Percentiles rank a stretch among this genome's conserved stretches.
phyloP scores from a whole-genome alignment of 2,329 filamentous ascomycete genomes.

The Neobulgaria alba region DNA sequence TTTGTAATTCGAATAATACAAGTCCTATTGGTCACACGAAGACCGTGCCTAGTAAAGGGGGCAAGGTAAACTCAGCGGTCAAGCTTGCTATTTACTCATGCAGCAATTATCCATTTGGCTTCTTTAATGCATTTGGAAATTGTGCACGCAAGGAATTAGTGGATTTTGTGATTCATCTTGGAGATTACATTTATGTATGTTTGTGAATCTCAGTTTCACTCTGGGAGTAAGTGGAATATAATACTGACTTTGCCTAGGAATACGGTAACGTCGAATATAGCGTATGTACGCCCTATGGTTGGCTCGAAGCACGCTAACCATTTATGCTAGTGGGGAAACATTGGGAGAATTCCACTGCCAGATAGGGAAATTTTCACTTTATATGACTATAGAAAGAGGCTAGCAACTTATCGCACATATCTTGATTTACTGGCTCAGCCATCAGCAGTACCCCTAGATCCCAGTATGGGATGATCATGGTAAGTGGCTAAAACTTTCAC shows the following conservation, averaged over 20 bases:
- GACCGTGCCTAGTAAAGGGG: slow-evolving; percentile 51
- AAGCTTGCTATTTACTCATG: slow-evolving; percentile 64
- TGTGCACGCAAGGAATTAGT: slow-evolving; percentile 49
- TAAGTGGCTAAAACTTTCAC: too few species aligned
- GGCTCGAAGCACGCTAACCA: too few species aligned
- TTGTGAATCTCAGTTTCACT: too few species aligned
- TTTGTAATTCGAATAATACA: slow-evolving; percentile 53
- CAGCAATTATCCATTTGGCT: slow-evolving; percentile 54
- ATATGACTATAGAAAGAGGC: slow-evolving; percentile 50
- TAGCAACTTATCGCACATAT: slow-evolving; percentile 53
- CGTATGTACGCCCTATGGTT: too few species aligned
- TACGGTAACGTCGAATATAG: slow-evolving; percentile 40
- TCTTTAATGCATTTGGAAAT: slow-evolving; percentile 54
- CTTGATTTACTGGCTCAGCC: slow-evolving; percentile 46
- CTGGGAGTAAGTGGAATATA: too few species aligned
- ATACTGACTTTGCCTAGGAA: too few species aligned
- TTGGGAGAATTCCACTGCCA: slow-evolving; percentile 45
- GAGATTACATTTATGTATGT: slow-evolving; percentile 60
- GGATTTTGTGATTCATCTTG: slow-evolving; percentile 51
- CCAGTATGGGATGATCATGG: slow-evolving; percentile 54
- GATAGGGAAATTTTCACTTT: slow-evolving; percentile 39
- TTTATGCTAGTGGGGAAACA: slow-evolving; percentile 41
- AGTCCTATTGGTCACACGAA: slow-evolving; percentile 61
- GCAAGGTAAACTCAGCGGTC: slow-evolving; percentile 46
- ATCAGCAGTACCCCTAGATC: slow-evolving; percentile 53